These are phyloP conservation scores for Volvox carteri DNA, from an alignment of 163 green algal species.

Conservation along the genomic window DNA sequence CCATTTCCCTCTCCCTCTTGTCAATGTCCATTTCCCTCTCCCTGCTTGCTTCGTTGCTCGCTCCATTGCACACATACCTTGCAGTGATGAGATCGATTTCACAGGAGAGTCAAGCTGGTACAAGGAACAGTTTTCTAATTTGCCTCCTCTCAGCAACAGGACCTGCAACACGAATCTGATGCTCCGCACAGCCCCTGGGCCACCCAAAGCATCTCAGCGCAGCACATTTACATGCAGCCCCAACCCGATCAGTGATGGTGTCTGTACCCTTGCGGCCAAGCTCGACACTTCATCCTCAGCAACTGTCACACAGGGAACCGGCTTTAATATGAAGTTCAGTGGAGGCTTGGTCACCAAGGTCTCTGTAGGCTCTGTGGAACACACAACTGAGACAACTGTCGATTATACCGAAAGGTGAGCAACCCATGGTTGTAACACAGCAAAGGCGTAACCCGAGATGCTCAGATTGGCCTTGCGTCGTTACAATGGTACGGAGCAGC, in stretches of 20 bases:
- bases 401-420: not conserved
- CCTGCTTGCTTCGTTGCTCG: not conserved
- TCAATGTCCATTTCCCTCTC: no score
- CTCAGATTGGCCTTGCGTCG: no score
- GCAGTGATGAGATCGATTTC: conserved; percentile 11
- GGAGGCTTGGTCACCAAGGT: not conserved
- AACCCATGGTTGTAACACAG: no score
- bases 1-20: no score
- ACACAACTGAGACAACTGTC: not conserved
- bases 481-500: no score
- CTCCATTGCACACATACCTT: not conserved
- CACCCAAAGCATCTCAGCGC: not conserved
- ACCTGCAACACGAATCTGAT: not conserved
- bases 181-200: not conserved
- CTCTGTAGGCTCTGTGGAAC: not conserved
- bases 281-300: not conserved
- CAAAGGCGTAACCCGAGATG: no score
- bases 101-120: not conserved
- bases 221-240: not conserved
- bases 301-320: not conserved
- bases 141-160: not conserved
- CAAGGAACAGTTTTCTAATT: not conserved
- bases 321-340: not conserved
- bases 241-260: not conserved
- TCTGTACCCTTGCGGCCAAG: not conserved